Percentiles rank a stretch among this genome's conserved stretches.
Conservation (phyloP, 2,329 filamentous ascomycete species). For the Colletotrichum lupini region DNA sequence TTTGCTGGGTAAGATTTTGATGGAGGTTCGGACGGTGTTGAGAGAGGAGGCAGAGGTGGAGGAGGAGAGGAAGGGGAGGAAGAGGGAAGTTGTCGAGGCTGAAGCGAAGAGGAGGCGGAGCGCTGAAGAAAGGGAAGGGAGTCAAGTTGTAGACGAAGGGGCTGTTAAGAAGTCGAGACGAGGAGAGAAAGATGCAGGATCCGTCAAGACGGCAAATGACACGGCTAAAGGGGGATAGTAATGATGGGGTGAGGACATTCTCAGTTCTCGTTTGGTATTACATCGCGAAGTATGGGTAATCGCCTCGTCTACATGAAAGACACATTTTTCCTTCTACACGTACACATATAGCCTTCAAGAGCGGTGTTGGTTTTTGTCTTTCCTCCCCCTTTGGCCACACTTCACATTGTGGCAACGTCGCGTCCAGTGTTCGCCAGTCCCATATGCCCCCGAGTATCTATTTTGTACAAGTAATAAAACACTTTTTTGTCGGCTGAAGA, state of each 20-base stretch:
- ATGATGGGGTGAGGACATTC: slow-evolving; percentile 4
- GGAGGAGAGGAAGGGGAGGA: not conserved
- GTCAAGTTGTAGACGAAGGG: not conserved
- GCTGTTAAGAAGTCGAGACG: not conserved
- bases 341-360: slow-evolving; percentile 34
- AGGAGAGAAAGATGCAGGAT: not conserved
- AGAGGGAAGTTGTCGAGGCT: not conserved
- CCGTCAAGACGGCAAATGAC: not conserved
- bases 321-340: slow-evolving; percentile 29
- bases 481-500: slow-evolving; percentile 26
- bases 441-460: slow-evolving; percentile 30
- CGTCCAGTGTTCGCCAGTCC: slow-evolving; percentile 28
- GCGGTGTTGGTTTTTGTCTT: slow-evolving; percentile 29
- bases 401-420: slow-evolving; percentile 4
- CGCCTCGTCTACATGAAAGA: not conserved
- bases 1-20: slow-evolving; percentile 71
- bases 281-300: slow-evolving; percentile 30
- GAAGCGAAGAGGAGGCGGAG: not conserved
- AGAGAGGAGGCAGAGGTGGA: slow-evolving; percentile 49
- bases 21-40: slow-evolving; percentile 66
- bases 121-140: not conserved
- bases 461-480: slow-evolving; percentile 38
- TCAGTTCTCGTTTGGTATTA: slow-evolving; percentile 32
- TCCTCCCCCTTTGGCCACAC: slow-evolving; percentile 1
- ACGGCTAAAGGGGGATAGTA: too few species aligned